Evolutionary conservation across 768 basidiomycete species (phyloP).

Genomic region (Leccinum sublutescens): DNA sequence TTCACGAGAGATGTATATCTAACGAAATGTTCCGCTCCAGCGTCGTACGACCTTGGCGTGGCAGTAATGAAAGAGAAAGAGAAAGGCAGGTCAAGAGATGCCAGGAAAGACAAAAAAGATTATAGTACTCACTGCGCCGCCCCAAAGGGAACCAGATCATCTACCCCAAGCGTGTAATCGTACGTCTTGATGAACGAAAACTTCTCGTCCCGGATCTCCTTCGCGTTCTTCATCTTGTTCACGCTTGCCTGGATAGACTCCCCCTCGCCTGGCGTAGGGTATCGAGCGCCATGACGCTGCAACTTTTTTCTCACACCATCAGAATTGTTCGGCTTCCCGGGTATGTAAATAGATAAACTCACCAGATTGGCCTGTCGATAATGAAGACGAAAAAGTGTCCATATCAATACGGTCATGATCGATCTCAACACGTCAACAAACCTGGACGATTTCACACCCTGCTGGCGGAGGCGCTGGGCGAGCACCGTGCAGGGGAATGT

Average conservation of each 20-base stretch:
- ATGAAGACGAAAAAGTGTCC: background rate
- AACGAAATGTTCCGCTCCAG: conserved; percentile 47
- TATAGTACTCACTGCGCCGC: conserved; percentile 57
- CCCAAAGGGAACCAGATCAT: conserved; percentile 65
- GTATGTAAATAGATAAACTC: background rate
- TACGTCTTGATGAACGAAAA: conserved; percentile 56
- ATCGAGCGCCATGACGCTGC: background rate
- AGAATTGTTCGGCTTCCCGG: background rate
- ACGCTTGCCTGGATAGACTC: conserved; percentile 49
- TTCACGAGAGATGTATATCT: conserved; percentile 52
- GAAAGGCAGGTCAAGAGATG: background rate
- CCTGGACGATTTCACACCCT: background rate
- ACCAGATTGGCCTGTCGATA: background rate
- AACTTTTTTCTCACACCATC: background rate
- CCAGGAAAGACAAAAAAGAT: conserved; percentile 14
- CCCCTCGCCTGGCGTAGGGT: background rate
- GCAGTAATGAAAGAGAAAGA: background rate
- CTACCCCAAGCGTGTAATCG: conserved; percentile 52
- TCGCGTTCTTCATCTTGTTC: conserved; percentile 48
- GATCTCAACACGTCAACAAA: background rate
- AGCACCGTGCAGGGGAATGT: too few relatives aligned
- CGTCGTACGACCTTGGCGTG: conserved; percentile 43
- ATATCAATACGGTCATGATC: background rate
- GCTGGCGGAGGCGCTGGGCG: background rate
- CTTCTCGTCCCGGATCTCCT: conserved; percentile 39